These are phyloP conservation scores for Nicotiana attenuata DNA, from an alignment of 257 asterid genomes.

Conservation along the genomic window DNA sequence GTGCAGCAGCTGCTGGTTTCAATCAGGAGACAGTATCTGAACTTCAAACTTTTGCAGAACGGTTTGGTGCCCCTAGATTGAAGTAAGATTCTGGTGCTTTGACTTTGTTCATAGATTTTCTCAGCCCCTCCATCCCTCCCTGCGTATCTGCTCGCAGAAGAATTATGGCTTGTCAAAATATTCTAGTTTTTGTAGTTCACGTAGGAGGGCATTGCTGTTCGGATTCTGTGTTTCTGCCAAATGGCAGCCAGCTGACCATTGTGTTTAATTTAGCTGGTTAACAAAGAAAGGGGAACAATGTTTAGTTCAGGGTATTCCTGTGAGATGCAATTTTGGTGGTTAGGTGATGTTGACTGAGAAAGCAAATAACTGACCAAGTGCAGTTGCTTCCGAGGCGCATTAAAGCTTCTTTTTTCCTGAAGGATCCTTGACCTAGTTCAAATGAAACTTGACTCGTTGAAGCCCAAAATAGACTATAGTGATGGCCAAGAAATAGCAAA, in stretches of 20 bases:
- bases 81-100: conserved; percentile 46
- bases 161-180: background rate
- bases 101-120: conserved; percentile 11
- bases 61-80: conserved; percentile 70
- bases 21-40: conserved; percentile 54
- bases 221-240: background rate
- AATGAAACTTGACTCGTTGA: background rate
- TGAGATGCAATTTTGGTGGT: background rate
- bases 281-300: background rate
- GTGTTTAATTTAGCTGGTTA: background rate
- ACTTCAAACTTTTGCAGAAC: conserved; percentile 83
- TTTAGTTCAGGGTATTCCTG: background rate
- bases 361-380: background rate
- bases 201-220: background rate
- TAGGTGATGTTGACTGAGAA: background rate
- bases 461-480: background rate
- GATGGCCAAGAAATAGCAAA: background rate
- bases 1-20: conserved; percentile 88
- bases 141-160: background rate
- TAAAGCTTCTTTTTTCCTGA: background rate
- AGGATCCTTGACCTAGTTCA: background rate
- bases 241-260: background rate
- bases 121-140: conserved; percentile 3
- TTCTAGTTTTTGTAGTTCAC: background rate
- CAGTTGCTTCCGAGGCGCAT: background rate